Evolutionary conservation across 306 rosid species (phyloP).

Genomic region (Vachellia pachyceras): DNA sequence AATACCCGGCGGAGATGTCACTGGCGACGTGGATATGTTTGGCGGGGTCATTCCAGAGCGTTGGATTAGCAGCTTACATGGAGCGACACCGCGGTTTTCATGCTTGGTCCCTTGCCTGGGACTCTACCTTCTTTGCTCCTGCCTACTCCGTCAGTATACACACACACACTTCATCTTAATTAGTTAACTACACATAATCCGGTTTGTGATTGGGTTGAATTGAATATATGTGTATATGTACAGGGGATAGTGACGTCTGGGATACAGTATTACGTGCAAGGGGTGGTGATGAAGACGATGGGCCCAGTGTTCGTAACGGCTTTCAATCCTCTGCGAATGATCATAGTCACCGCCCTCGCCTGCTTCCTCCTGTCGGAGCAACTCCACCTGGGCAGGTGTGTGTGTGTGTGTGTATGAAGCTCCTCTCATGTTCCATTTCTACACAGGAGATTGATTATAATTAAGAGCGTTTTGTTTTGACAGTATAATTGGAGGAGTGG

Average conservation of each 20-base stretch:
- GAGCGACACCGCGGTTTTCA: conserved; percentile 52
- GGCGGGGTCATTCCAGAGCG: conserved; percentile 65
- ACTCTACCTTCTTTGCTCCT: conserved; percentile 63
- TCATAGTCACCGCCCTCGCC: conserved; percentile 59
- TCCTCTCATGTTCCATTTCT: too few relatives aligned
- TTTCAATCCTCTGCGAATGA: conserved; percentile 77
- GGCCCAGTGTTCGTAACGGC: conserved; percentile 89
- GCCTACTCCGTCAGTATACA: conserved; percentile 66
- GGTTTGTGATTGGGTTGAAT: background rate
- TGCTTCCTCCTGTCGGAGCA: conserved; percentile 64
- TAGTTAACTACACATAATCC: background rate
- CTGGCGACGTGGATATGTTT: conserved; percentile 76
- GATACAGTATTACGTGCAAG: conserved; percentile 76
- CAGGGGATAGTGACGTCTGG: conserved; percentile 77
- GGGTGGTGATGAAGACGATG: conserved; percentile 60
- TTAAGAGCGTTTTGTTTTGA: conserved; percentile 39
- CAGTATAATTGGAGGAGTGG: conserved; percentile 49
- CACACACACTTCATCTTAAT: too few relatives aligned
- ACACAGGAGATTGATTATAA: too few relatives aligned
- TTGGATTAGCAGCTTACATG: conserved; percentile 48
- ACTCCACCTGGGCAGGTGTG: conserved; percentile 43
- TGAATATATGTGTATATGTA: too few relatives aligned
- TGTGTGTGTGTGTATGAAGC: too few relatives aligned
- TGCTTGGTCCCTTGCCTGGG: conserved; percentile 71
- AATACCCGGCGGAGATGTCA: conserved; percentile 66